Base-by-base conservation (phyloP, 2,329 filamentous ascomycete genomes). In the Aureobasidium leucospermi region DNA sequence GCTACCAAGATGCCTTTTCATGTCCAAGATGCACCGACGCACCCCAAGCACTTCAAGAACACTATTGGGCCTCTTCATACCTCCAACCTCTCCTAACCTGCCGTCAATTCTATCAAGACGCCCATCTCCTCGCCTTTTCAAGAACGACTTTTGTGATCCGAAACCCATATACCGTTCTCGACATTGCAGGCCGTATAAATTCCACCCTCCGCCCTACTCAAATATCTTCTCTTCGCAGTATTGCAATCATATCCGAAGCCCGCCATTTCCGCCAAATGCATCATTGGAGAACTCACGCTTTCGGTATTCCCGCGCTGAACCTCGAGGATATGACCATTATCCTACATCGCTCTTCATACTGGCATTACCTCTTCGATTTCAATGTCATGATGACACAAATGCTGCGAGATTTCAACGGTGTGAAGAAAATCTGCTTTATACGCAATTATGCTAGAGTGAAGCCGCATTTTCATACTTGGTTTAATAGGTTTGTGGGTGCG, bases 41-140 rank as follows among this genome's bases (percentile, higher is more conserved):
- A 29, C 47, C 57, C 2, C 32, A 31, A 5, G 39, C 19, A 31
- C 53, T 69, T 4, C 59, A 71, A 62, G 65, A 69, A 19, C 60
- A 65, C 15, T 70, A 74, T 62, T 62, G 23, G 28, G 63, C 70
- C 13, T 65, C 67, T 8, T 8, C 51, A 1, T 61, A 66, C 9
- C 67, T 77, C 3, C 49, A 61, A 9, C 65, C 72, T 2, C 70
- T 76, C 7, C 65, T 75, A 11, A 68, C 68, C 3, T 76, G 75
- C 62, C 70, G 67, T 29, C 72, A 73, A 59, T 67, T 76, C 53
- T 66, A 70, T 38, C 52, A 65, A 19, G 75, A 77, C 42, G 70
- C 71, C 42, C 64, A 64, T 46, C 58, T 66, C 9, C 63, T 74
- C 11, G 74, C 74, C 10, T 71, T 73, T 49, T 65, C 53, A 19